phyloP scores from a whole-genome alignment of 192 early-diverging fungal species.

The Coemansia sp. region DNA sequence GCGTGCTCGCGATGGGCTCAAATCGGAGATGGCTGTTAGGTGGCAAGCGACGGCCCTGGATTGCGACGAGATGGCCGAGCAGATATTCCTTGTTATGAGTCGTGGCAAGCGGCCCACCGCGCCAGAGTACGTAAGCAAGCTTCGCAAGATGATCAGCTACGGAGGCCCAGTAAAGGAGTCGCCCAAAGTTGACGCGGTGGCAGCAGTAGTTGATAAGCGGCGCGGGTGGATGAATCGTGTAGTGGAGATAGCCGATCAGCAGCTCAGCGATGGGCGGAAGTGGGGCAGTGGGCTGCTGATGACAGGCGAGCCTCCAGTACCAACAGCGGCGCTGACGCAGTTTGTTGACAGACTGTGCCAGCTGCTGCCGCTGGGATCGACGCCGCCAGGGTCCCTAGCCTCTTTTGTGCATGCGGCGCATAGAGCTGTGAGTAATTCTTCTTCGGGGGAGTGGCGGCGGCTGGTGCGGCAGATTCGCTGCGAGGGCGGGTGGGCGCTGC shows the following conservation, averaged over 20 bases:
- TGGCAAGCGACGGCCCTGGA: slow-evolving; percentile 24
- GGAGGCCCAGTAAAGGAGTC: not conserved
- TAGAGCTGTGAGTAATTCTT: not conserved
- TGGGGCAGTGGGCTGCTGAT: slow-evolving; percentile 63
- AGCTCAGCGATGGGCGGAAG: slow-evolving; percentile 63
- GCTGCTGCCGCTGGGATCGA: slow-evolving; percentile 21
- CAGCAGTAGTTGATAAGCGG: slow-evolving; percentile 17
- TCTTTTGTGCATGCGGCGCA: slow-evolving; percentile 23
- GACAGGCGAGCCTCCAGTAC: not conserved
- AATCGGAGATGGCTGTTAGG: slow-evolving; percentile 29
- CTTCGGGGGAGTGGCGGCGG: slow-evolving; percentile 20
- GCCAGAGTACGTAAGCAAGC: slow-evolving; percentile 19
- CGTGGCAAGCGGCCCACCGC: slow-evolving; percentile 35
- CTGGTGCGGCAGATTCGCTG: slow-evolving; percentile 50
- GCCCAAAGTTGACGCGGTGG: slow-evolving; percentile 2
- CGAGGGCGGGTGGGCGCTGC: slow-evolving; percentile 76
- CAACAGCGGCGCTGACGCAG: slow-evolving; percentile 28
- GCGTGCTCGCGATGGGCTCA: slow-evolving; percentile 73
- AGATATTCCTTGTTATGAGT: slow-evolving; percentile 47
- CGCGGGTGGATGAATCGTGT: slow-evolving; percentile 77
- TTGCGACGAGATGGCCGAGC: slow-evolving; percentile 27
- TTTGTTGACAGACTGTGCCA: slow-evolving; percentile 33
- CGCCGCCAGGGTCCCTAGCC: slow-evolving; percentile 19
- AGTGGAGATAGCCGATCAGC: slow-evolving; percentile 75
- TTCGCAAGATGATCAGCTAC: slow-evolving; percentile 26